A percentile compares a stretch with the other conserved stretches of the same genome.
These are phyloP conservation scores for Hygrocybe coccinea DNA, from an alignment of 768 basidiomycete species.

Conservation along the genomic window DNA sequence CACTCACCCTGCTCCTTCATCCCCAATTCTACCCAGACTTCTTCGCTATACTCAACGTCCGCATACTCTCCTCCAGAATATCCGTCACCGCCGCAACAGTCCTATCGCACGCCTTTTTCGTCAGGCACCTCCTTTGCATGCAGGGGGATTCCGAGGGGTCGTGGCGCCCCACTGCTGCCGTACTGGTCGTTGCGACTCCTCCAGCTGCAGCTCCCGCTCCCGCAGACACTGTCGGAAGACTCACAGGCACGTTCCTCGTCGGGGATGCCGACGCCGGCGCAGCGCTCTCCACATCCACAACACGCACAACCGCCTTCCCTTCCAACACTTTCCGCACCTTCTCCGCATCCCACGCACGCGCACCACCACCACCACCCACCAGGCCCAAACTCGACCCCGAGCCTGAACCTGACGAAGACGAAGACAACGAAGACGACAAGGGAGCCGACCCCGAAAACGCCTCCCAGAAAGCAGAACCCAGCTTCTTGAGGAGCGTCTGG, in stretches of 20 bases:
- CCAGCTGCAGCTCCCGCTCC: constrained; percentile 6
- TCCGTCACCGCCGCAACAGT: constrained; percentile 26
- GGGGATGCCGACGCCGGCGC: background rate
- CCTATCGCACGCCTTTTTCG: constrained; percentile 12
- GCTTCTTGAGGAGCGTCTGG: constrained; percentile 66
- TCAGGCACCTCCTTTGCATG: background rate
- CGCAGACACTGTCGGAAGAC: constrained; percentile 1
- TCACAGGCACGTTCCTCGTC: constrained; percentile 7
- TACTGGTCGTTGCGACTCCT: too few species aligned
- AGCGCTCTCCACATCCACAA: constrained; percentile 64
- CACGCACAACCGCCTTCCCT: constrained; percentile 71
- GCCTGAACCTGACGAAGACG: constrained; percentile 23
- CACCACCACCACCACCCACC: constrained; percentile 7
- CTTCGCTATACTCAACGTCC: constrained; percentile 57
- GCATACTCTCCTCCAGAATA: constrained; percentile 64
- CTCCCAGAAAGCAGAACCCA: constrained; percentile 82
- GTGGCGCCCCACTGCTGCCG: constrained; percentile 8
- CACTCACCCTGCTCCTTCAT: too few species aligned
- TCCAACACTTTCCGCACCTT: constrained; percentile 80
- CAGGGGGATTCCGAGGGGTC: background rate
- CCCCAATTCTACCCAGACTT: constrained; percentile 30
- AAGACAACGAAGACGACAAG: constrained; percentile 24
- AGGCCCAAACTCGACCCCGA: constrained; percentile 12
- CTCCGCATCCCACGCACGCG: constrained; percentile 55
- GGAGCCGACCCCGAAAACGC: constrained; percentile 60